phyloP scores from a whole-genome alignment of 2,329 filamentous ascomycete species.

The Didymella arachidicola region DNA sequence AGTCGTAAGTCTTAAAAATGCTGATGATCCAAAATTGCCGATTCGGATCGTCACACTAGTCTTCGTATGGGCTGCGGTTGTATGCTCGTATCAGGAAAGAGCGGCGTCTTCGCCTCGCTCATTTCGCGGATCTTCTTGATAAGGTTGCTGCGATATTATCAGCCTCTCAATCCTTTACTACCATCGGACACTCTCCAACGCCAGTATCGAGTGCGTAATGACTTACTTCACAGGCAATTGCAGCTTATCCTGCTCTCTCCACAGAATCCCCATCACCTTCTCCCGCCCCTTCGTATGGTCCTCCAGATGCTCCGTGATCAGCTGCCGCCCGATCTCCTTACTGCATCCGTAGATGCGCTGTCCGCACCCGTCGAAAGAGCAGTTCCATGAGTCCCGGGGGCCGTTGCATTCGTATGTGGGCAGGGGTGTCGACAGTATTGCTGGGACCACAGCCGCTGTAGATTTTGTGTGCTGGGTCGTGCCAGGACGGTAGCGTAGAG shows the following conservation, averaged over 20 bases:
- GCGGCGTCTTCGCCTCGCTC: slow-evolving; percentile 43
- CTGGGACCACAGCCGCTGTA: slow-evolving; percentile 16
- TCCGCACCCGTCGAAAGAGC: slow-evolving; percentile 68
- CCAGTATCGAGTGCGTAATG: background rate
- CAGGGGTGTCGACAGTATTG: slow-evolving; percentile 41
- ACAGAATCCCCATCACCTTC: slow-evolving; percentile 60
- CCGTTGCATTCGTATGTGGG: slow-evolving; percentile 55
- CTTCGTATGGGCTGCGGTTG: slow-evolving; percentile 23
- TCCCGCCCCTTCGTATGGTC: slow-evolving; percentile 66
- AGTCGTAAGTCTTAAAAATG: background rate
- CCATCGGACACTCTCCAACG: too few relatives aligned
- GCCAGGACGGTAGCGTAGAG: slow-evolving; percentile 35
- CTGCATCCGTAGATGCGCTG: slow-evolving; percentile 71
- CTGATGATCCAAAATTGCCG: background rate
- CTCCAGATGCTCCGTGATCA: slow-evolving; percentile 68
- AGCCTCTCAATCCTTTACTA: slow-evolving; percentile 5
- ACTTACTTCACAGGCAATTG: slow-evolving; percentile 53
- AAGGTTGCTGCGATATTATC: slow-evolving; percentile 46
- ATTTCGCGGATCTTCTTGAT: slow-evolving; percentile 57
- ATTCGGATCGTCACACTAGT: slow-evolving; percentile 6
- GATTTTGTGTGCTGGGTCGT: slow-evolving; percentile 15
- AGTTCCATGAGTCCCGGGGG: slow-evolving; percentile 71
- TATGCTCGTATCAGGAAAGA: slow-evolving; percentile 28
- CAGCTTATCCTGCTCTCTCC: slow-evolving; percentile 58
- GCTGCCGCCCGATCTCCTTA: slow-evolving; percentile 61